Percentiles rank a stretch among this genome's conserved stretches.
phyloP scores from a whole-genome alignment of 2,329 filamentous ascomycete species.

The Sporothrix phasma region DNA sequence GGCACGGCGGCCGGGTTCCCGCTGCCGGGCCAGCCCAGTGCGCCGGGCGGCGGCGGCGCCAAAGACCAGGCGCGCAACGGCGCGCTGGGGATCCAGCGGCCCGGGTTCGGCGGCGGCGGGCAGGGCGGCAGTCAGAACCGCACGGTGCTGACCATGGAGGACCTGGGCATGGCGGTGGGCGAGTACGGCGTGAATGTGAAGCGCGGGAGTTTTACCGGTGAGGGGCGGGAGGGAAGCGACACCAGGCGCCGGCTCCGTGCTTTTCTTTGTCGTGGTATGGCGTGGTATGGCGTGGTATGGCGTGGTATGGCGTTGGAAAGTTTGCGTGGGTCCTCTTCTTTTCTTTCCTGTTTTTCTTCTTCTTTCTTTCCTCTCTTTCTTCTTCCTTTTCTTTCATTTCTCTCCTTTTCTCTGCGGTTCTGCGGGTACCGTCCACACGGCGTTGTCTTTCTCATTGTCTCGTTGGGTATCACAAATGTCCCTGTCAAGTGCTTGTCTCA shows the following conservation, averaged over 20 bases:
- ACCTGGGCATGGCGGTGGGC: slow-evolving; percentile 92
- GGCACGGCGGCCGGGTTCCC: slow-evolving; percentile 64
- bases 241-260: too few relatives aligned
- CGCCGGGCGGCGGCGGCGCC: slow-evolving; percentile 33
- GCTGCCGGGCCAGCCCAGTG: slow-evolving; percentile 47
- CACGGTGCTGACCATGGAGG: slow-evolving; percentile 96
- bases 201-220: slow-evolving; percentile 93
- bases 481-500: background rate
- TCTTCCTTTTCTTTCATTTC: background rate
- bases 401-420: background rate
- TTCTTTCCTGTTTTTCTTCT: slow-evolving; percentile 1
- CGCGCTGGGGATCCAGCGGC: slow-evolving; percentile 62
- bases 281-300: too few relatives aligned
- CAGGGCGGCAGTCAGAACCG: slow-evolving; percentile 81
- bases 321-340: too few relatives aligned
- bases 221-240: slow-evolving; percentile 5
- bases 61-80: slow-evolving; percentile 50
- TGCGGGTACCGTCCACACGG: background rate
- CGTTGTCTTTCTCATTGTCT: background rate
- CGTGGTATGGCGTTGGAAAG: too few relatives aligned
- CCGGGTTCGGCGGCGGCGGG: slow-evolving; percentile 78
- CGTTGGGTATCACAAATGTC: background rate
- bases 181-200: slow-evolving; percentile 98
- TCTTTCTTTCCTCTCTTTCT: background rate
- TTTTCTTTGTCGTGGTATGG: too few relatives aligned